Percentiles rank a stretch among this genome's conserved stretches.
phyloP scores from a whole-genome alignment of 768 basidiomycete genomes.

The Galerina marginata region DNA sequence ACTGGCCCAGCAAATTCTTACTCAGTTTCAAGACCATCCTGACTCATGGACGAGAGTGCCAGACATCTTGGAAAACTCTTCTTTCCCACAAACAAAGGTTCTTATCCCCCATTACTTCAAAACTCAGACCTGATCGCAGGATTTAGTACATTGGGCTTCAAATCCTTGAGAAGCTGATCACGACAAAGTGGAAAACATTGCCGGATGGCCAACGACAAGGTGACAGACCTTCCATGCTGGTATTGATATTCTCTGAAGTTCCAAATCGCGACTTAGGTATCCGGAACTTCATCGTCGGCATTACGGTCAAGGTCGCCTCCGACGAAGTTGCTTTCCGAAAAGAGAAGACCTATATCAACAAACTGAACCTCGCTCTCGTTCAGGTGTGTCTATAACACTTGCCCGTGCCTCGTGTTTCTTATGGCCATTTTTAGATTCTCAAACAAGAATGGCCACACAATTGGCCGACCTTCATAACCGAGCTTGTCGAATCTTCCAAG shows the following conservation, averaged over 20 bases:
- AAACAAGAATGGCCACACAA: constrained; percentile 99
- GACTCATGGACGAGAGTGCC: constrained; percentile 98
- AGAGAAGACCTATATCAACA: constrained; percentile 95
- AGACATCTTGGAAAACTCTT: constrained; percentile 84
- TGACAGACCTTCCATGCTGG: constrained; percentile 29
- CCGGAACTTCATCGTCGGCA: constrained; percentile 93
- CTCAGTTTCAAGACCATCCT: constrained; percentile 94
- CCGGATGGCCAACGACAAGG: constrained; percentile 95
- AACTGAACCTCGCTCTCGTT: constrained; percentile 94
- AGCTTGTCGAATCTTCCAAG: constrained; percentile 96
- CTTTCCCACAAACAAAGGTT: constrained; percentile 88
- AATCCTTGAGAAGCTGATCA: constrained; percentile 95
- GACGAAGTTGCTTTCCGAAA: constrained; percentile 88
- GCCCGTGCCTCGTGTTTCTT: constrained; percentile 9
- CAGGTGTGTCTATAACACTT: constrained; percentile 59
- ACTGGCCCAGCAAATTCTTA: constrained; percentile 91
- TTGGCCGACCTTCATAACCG: constrained; percentile 97
- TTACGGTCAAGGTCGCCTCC: constrained; percentile 91
- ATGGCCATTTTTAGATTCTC: constrained; percentile 69
- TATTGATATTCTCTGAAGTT: not conserved
- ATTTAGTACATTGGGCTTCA: constrained; percentile 92
- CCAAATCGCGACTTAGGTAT: constrained; percentile 62
- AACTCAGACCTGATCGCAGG: constrained; percentile 14
- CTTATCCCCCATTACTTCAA: constrained; percentile 8
- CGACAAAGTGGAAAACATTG: constrained; percentile 93